Evolutionary conservation across 371 early-diverging fungal species (phyloP), one percentile per base, ranked within the genome.

Genomic region (Antonospora locustae): DNA sequence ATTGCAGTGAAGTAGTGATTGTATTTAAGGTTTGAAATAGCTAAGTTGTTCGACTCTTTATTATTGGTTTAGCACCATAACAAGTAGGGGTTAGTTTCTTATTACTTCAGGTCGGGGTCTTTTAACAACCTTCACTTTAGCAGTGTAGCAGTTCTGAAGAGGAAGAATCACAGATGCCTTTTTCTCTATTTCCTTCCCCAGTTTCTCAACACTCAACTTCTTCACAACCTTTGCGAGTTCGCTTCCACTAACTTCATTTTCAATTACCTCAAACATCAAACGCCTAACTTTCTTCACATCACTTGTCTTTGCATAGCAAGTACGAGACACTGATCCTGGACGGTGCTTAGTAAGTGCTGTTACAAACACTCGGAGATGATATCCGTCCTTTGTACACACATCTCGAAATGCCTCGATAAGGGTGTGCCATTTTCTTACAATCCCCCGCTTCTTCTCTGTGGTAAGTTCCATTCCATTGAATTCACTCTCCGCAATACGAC

Each of bases 391-490:
- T 76, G 99, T 94, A 83, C 89, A 91, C 80, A 95, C 85, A 76
- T 95, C 95, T 45, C 87, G 82, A 78, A 84, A 81, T 61, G 92
- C 92, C 79, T 96, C 96, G 58, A 98, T 89, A 57, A 93, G 79
- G 62, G 95, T 81, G 81, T 92, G 93, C 95, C 96, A 93, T 84
- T 96, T 98, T 84, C 88, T 90, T 78, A 96, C 87, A 78, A 98
- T 81, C 72, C 91, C 90, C 71, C 92, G 84, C 77, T 92, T 82
- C 84, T 96, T 96, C 81, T 98, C 99, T 57, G 90, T 84, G 71
- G 95, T 91, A 79, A 96, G 83, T 78, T 88, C 87, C 94, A 98
- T 95, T 66, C 93, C 87, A 85, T 98, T 82, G 82, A 98, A 96
- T 82, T 87, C 87, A 82, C 94, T 90, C 52, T 93, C 82, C 80